Base-by-base conservation (phyloP, 176 grass and related monocot genomes). In the Metroxylon sagu region DNA sequence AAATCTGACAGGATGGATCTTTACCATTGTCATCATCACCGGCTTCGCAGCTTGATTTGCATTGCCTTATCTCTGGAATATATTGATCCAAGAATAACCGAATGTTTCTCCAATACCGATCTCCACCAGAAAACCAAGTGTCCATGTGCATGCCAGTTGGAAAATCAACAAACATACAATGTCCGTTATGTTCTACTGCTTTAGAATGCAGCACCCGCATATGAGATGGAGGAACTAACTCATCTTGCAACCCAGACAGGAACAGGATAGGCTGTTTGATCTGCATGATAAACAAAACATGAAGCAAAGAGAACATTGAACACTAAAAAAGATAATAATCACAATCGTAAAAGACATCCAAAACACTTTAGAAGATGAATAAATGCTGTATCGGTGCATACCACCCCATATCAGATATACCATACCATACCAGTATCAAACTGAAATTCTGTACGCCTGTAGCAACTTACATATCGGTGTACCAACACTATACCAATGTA, bases 141-240 rank as follows among this genome's bases (percentile, higher is more conserved):
- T 98, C 85, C 94, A 98, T 93, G 74, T 98, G 94, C 85, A 83
- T 98, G 25, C 94, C 94, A 81, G 52, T 79, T 65, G 85, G 94
- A 79, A 98, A 98, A 80, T 98, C 94, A 57, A 98, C 74, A 85
- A 98, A 98, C 62, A 83, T 75, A 65, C 81, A 85, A 35, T 71
- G 49, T 10, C 6, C 78, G 56, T 98, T 98, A 53, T 71, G 60
- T 61, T 85, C 85, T 59, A 60, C 31, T 74, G 88, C 70, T 79
- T 81, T 89, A 16, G 85, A 82, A 63, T 92, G 81, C 73, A 98
- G 56, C 67, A 80, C 69, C 60, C 16, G 80, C 84, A 98, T 93
- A 76, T 98, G 94, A 62, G 83, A 62, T 48, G 94, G 85, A 43
- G 94, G 94, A 15, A 98, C 85, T 62, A 93, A 60, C 73, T 98